These are phyloP conservation scores for Sapria himalayana DNA, from an alignment of 345 rosid genomes.

Conservation along the genomic window DNA sequence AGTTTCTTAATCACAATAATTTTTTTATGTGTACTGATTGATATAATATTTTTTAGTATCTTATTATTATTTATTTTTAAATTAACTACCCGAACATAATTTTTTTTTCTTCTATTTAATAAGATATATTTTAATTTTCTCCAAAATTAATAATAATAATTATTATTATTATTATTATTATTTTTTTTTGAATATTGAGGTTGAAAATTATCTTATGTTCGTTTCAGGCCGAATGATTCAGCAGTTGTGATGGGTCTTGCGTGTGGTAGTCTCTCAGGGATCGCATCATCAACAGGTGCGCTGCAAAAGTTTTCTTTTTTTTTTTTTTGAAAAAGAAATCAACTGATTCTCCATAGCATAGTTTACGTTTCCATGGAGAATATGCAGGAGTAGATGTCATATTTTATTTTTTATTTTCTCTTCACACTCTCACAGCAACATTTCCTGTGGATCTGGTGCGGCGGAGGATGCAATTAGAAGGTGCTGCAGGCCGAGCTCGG, in stretches of 20 bases:
- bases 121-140: too few species aligned
- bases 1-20: too few species aligned
- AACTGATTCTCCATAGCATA: neutral
- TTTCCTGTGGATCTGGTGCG: conserved; percentile 91
- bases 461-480: conserved; percentile 82
- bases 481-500: conserved; percentile 57
- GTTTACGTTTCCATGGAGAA: neutral
- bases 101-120: too few species aligned
- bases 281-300: conserved; percentile 93
- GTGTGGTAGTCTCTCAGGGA: conserved; percentile 92
- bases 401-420: neutral
- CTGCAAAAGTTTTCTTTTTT: conserved; percentile 2
- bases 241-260: conserved; percentile 48
- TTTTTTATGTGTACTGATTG: too few species aligned
- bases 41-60: too few species aligned
- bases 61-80: too few species aligned
- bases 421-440: conserved; percentile 32
- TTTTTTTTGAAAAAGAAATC: too few species aligned
- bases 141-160: too few species aligned
- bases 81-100: too few species aligned
- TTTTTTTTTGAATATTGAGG: too few species aligned
- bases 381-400: neutral
- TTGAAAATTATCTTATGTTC: too few species aligned
- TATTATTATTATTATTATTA: too few species aligned
- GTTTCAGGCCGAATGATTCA: conserved; percentile 61